A percentile compares a stretch with the other conserved stretches of the same genome.
Evolutionary conservation across 225 moss, liverwort and hornwort genomes (phyloP).

Genomic region (Asterella californica): DNA sequence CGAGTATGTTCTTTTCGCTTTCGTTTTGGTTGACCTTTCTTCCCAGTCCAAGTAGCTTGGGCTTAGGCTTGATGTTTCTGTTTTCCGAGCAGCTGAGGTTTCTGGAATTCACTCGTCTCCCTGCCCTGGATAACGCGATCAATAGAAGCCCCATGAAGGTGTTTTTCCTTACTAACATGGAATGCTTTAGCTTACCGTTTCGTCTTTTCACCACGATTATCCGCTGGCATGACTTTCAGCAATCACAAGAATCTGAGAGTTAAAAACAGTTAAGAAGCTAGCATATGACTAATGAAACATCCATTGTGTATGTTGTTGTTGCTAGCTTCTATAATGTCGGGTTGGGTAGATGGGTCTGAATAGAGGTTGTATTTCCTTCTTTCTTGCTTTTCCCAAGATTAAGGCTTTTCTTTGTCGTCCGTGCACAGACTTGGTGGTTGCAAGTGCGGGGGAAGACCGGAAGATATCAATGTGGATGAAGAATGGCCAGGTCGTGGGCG

Average conservation of each 20-base stretch:
- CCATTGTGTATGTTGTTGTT: neutral
- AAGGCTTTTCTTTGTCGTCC: neutral
- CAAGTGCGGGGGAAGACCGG: conserved; percentile 97
- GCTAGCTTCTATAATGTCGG: neutral
- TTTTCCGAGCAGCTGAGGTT: too few species aligned
- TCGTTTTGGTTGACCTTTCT: neutral
- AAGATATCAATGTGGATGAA: conserved; percentile 99
- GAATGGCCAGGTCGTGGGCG: conserved; percentile 85
- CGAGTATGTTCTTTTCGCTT: conserved; percentile 56
- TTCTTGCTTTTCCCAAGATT: neutral
- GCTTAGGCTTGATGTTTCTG: too few species aligned
- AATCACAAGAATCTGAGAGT: neutral
- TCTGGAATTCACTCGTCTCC: too few species aligned
- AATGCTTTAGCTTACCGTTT: neutral
- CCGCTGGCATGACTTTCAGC: too few species aligned
- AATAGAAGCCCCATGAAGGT: neutral
- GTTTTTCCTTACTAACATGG: neutral
- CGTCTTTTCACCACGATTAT: neutral
- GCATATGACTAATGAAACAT: neutral
- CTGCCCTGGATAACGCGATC: too few species aligned
- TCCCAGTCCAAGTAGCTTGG: too few species aligned
- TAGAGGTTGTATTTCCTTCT: neutral
- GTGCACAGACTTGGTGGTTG: conserved; percentile 88
- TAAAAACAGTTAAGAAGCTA: neutral
- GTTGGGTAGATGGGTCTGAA: neutral